phyloP scores from a whole-genome alignment of 2,329 filamentous ascomycete genomes.

The Trichoderma simmonsii region DNA sequence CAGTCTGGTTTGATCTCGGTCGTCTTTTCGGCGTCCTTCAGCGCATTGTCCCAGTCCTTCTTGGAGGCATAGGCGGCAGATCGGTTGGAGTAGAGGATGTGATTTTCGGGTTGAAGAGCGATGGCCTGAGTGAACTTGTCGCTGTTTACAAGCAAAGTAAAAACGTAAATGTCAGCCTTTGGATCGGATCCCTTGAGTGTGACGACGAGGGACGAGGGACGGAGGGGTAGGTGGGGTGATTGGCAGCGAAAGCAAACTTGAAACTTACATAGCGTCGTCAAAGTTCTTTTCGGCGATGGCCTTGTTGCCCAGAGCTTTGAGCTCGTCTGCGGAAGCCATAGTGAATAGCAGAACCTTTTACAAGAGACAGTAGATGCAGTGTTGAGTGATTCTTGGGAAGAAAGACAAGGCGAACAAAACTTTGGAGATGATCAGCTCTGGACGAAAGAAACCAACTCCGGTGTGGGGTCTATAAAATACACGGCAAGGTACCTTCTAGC shows the following conservation, averaged over 20 bases:
- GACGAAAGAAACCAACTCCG: conserved; percentile 11
- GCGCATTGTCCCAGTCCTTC: conserved; percentile 78
- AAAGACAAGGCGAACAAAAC: conserved; percentile 13
- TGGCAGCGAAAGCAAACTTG: neutral
- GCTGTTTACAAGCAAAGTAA: conserved; percentile 44
- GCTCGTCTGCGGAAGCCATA: conserved; percentile 67
- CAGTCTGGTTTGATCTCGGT: conserved; percentile 95
- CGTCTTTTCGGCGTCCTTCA: conserved; percentile 89
- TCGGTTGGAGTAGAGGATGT: conserved; percentile 97
- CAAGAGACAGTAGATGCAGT: neutral
- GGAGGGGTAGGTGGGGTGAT: neutral
- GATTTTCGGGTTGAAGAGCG: conserved; percentile 79
- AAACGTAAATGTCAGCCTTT: neutral
- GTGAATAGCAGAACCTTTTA: neutral
- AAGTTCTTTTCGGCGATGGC: conserved; percentile 98
- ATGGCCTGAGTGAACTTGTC: conserved; percentile 95
- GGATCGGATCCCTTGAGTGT: neutral
- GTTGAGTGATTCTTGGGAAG: neutral
- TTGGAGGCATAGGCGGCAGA: conserved; percentile 86
- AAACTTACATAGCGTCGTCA: conserved; percentile 83
- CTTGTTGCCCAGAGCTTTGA: conserved; percentile 98
- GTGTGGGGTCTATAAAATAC: conserved; percentile 30
- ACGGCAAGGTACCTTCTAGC: conserved; percentile 36
- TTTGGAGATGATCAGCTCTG: conserved; percentile 12
- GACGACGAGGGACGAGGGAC: neutral